phyloP scores from a whole-genome alignment of 805 yeast species.

The Saturnispora bothae region DNA sequence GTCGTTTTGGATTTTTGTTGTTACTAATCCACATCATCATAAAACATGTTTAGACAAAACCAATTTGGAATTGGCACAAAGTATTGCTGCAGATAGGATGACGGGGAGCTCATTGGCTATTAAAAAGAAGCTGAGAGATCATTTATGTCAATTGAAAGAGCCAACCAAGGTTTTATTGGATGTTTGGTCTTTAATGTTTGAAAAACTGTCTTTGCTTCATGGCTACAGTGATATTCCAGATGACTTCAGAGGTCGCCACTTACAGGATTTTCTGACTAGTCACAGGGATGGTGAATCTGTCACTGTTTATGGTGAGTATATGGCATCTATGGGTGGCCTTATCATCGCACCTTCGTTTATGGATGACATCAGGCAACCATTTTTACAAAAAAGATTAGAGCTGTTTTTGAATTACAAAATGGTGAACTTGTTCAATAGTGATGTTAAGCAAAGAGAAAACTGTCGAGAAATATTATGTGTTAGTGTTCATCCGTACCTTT shows the following conservation, averaged over 20 bases:
- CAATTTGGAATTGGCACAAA: conserved; percentile 31
- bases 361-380: conserved; percentile 20
- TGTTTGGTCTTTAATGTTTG: conserved; percentile 37
- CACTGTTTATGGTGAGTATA: conserved; percentile 55
- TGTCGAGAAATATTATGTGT: conserved; percentile 56
- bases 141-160: conserved; percentile 20
- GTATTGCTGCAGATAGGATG: conserved; percentile 44
- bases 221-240: conserved; percentile 4
- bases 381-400: conserved; percentile 20
- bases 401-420: conserved; percentile 19
- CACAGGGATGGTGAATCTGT: conserved; percentile 10
- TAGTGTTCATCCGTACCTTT: conserved; percentile 36
- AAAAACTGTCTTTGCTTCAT: conserved; percentile 19
- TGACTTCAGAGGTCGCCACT: not conserved
- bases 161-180: conserved; percentile 32
- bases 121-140: conserved; percentile 52
- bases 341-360: conserved; percentile 30
- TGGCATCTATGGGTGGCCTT: conserved; percentile 62
- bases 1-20: conserved; percentile 17
- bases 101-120: conserved; percentile 66
- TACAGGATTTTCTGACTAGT: conserved; percentile 4
- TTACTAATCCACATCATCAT: conserved; percentile 16
- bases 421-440: conserved; percentile 18
- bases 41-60: conserved; percentile 18
- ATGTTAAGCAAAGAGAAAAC: conserved; percentile 44